Evolutionary conservation across 139 green algal species (phyloP).

Genomic region (Chlamydomonas urium): DNA sequence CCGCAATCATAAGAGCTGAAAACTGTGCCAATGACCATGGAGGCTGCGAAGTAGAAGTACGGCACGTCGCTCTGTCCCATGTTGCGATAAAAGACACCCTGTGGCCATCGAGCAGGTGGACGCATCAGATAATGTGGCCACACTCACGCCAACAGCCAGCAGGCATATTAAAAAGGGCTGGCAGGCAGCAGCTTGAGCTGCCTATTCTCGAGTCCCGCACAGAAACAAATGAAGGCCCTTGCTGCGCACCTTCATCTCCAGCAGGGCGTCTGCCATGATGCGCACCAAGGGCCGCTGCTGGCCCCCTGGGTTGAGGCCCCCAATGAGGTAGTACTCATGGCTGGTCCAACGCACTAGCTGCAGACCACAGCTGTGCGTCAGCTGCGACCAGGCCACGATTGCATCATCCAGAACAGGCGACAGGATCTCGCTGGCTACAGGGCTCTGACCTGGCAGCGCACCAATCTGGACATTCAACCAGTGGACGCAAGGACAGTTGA

Average conservation of each 20-base stretch:
- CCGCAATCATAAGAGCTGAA: conserved; percentile 31
- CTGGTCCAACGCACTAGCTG: conserved; percentile 20
- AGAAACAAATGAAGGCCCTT: no score
- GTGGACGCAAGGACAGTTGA: no score
- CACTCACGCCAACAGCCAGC: no score
- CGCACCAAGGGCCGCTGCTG: conserved; percentile 16
- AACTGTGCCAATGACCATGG: conserved; percentile 24
- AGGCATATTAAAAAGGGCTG: no score
- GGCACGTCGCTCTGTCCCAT: conserved; percentile 24
- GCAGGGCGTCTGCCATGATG: conserved; percentile 24
- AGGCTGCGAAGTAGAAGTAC: conserved; percentile 23
- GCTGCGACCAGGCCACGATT: conserved; percentile 23
- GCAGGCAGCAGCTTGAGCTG: no score
- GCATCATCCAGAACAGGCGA: conserved; percentile 33
- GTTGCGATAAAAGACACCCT: not conserved
- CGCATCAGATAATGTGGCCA: no score
- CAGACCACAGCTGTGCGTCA: conserved; percentile 20
- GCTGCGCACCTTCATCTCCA: conserved; percentile 22
- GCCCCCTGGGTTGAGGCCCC: conserved; percentile 10
- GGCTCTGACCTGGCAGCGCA: conserved; percentile 20
- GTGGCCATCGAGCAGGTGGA: no score
- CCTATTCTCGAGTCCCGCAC: not conserved
- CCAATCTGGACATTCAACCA: conserved; percentile 19
- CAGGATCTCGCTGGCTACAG: conserved; percentile 9
- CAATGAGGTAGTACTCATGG: conserved; percentile 22